phyloP scores from a whole-genome alignment of 2,329 filamentous ascomycete species.

The Lanzia echinophila region DNA sequence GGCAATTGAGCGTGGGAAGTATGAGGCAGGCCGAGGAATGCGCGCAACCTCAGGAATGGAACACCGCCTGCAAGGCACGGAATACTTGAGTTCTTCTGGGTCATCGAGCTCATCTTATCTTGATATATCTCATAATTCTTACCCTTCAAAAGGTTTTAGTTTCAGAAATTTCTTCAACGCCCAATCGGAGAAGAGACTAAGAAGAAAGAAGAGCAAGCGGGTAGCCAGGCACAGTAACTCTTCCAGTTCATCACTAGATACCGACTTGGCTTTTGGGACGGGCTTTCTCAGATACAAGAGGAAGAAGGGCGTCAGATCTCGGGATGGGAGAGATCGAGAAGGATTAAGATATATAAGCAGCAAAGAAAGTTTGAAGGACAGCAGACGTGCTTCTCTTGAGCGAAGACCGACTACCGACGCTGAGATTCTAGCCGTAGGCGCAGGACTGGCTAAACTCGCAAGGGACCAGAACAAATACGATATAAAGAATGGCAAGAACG shows the following conservation, averaged over 20 bases:
- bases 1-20: slow-evolving; percentile 6
- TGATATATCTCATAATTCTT: slow-evolving; percentile 58
- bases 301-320: slow-evolving; percentile 20
- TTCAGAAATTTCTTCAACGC: slow-evolving; percentile 58
- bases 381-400: slow-evolving; percentile 28
- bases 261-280: slow-evolving; percentile 60
- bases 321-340: slow-evolving; percentile 24
- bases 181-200: slow-evolving; percentile 31
- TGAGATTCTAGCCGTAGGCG: slow-evolving; percentile 41
- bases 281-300: slow-evolving; percentile 39
- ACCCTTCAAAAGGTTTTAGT: slow-evolving; percentile 42
- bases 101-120: slow-evolving; percentile 37
- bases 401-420: slow-evolving; percentile 34
- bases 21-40: slow-evolving; percentile 5
- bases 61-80: slow-evolving; percentile 15
- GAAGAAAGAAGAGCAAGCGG: background rate
- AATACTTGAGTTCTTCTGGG: slow-evolving; percentile 15
- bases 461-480: slow-evolving; percentile 33
- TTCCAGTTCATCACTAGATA: slow-evolving; percentile 61
- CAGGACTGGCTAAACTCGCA: slow-evolving; percentile 40
- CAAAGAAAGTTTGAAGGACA: slow-evolving; percentile 5
- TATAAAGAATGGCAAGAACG: slow-evolving; percentile 28
- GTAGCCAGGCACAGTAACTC: slow-evolving; percentile 40
- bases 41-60: slow-evolving; percentile 8
- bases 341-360: slow-evolving; percentile 18